Percentiles rank a stretch among this genome's conserved stretches.
Evolutionary conservation across 495 filamentous ascomycete genomes (phyloP).

Genomic region (Penicillium daleae): DNA sequence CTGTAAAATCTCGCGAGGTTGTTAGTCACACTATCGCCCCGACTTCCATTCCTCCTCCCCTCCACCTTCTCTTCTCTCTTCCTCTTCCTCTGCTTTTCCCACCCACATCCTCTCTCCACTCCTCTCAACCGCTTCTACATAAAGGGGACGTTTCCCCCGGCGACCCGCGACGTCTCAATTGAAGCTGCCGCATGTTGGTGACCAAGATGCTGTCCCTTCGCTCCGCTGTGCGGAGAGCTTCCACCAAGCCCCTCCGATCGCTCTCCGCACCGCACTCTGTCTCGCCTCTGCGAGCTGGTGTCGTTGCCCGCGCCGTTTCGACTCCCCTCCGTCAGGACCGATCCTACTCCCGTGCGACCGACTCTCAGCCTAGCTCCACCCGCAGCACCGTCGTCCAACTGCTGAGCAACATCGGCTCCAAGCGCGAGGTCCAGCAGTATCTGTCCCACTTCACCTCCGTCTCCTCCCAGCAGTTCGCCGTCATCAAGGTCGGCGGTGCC

Average conservation of each 20-base stretch:
- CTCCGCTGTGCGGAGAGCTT: constrained; percentile 57
- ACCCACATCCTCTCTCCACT: constrained; percentile 17
- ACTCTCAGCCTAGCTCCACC: constrained; percentile 61
- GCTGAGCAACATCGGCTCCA: constrained; percentile 94
- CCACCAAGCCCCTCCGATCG: constrained; percentile 50
- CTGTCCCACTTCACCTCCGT: constrained; percentile 97
- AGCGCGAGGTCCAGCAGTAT: constrained; percentile 97
- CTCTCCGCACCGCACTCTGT: constrained; percentile 49
- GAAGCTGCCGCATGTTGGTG: constrained; percentile 57
- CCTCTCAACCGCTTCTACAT: neutral
- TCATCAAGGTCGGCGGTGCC: constrained; percentile 98
- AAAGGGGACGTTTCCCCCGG: constrained; percentile 24
- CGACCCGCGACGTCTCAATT: constrained; percentile 29
- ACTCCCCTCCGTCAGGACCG: constrained; percentile 41
- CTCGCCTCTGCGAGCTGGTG: constrained; percentile 36
- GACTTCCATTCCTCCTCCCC: constrained; percentile 26
- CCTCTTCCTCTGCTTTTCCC: neutral
- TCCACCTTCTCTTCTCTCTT: constrained; percentile 17
- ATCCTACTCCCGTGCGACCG: constrained; percentile 50
- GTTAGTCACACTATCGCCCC: constrained; percentile 33
- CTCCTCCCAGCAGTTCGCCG: constrained; percentile 95
- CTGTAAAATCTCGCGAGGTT: constrained; percentile 29
- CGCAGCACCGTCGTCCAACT: constrained; percentile 91
- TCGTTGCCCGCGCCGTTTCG: constrained; percentile 24
- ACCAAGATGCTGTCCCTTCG: constrained; percentile 54